Percentiles rank a stretch among this genome's conserved stretches.
Evolutionary conservation across 1,284 basidiomycete genomes (phyloP).

Genomic region (Malassezia obtusa): DNA sequence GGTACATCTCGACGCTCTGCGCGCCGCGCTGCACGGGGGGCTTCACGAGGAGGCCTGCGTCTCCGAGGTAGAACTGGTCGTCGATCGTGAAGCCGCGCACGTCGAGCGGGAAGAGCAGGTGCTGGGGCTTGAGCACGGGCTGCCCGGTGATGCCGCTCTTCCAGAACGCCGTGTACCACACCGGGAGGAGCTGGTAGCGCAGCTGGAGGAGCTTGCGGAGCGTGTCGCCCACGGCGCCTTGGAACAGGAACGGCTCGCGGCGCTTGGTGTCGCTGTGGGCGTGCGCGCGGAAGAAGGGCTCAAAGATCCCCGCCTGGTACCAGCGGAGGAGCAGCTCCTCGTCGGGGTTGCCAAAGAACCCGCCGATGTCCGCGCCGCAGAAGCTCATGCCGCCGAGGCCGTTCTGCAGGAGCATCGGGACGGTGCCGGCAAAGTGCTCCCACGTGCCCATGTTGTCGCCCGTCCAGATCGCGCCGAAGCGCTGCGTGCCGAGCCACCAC

Average conservation of each 20-base stretch:
- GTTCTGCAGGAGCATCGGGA: conserved; percentile 86
- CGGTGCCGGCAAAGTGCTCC: conserved; percentile 88
- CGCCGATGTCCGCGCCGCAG: conserved; percentile 86
- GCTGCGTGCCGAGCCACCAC: conserved; percentile 90
- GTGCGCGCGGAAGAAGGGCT: conserved; percentile 96
- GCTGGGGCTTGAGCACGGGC: conserved; percentile 61
- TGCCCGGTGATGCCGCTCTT: conserved; percentile 33
- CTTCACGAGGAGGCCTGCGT: conserved; percentile 79
- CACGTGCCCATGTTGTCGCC: conserved; percentile 95
- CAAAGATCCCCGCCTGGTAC: conserved; percentile 91
- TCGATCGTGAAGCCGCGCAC: conserved; percentile 73
- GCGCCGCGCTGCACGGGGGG: conserved; percentile 71
- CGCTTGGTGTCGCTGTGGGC: conserved; percentile 97
- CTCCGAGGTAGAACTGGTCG: conserved; percentile 87
- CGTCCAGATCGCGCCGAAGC: conserved; percentile 95
- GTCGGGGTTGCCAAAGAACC: conserved; percentile 94
- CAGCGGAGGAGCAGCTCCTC: conserved; percentile 90
- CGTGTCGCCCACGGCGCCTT: conserved; percentile 75
- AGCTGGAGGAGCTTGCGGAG: conserved; percentile 70
- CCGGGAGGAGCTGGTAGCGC: conserved; percentile 75
- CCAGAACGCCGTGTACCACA: conserved; percentile 92
- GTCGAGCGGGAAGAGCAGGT: conserved; percentile 81
- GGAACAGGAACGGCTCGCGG: conserved; percentile 84
- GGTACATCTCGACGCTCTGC: conserved; percentile 66
- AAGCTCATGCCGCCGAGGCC: conserved; percentile 89